These are phyloP conservation scores for Neocallimastix lanati DNA, from an alignment of 192 early-diverging fungal species.

Conservation along the genomic window DNA sequence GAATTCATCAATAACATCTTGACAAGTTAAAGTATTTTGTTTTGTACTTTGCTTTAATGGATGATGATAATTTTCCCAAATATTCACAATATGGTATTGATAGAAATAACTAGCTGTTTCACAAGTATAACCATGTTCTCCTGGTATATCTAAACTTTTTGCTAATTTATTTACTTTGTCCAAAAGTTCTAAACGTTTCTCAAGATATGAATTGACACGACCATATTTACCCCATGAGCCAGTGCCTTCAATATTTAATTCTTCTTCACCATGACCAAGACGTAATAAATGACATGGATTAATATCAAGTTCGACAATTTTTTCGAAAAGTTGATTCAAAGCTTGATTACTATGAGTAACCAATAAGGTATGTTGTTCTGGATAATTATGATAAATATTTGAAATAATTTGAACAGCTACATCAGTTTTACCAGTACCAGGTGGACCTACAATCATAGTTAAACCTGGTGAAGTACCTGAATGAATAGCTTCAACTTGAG, in stretches of 20 bases:
- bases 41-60: conserved; percentile 1
- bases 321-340: conserved; percentile 96
- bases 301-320: conserved; percentile 79
- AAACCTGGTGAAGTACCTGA: conserved; percentile 73
- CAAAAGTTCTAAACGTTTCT: conserved; percentile 55
- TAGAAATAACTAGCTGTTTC: conserved; percentile 86
- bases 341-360: conserved; percentile 96
- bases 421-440: conserved; percentile 97
- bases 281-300: conserved; percentile 84
- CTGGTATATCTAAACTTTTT: conserved; percentile 48
- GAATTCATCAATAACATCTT: conserved; percentile 33
- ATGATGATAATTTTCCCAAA: conserved; percentile 52
- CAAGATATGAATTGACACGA: conserved; percentile 80
- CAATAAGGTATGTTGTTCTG: conserved; percentile 74
- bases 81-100: conserved; percentile 46
- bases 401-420: conserved; percentile 90
- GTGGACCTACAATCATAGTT: conserved; percentile 88
- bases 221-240: conserved; percentile 78
- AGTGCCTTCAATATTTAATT: conserved; percentile 49
- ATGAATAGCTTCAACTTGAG: conserved; percentile 69
- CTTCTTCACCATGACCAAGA: conserved; percentile 86
- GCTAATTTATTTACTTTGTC: conserved; percentile 60
- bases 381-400: conserved; percentile 84
- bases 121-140: conserved; percentile 79
- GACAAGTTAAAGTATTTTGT: conserved; percentile 5